Evolutionary conservation across 2,329 filamentous ascomycete species (phyloP), one percentile per base, ranked within the genome.

Genomic region (Thielaviopsis punctulata): DNA sequence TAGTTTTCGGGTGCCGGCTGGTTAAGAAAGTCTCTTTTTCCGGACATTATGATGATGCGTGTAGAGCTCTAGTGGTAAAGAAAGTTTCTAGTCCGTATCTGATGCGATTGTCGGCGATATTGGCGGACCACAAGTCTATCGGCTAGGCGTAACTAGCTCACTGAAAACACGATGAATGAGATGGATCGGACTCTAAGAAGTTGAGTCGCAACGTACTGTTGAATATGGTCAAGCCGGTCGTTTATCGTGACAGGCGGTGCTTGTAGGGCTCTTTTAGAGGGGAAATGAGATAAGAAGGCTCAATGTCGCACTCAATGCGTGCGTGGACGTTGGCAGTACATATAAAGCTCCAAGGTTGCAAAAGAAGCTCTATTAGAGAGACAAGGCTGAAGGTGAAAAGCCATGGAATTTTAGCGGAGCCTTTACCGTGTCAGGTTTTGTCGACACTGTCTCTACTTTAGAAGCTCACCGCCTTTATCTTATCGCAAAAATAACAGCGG

Each of bases 1-100:
- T 90, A 90, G 66, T 89, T 90, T 61, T 88, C 84, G 12, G 84
- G 84, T 52, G 84, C 84, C 56, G 84, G 82, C 67, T 94, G 88
- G 68, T 77, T 89, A 56, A 96, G 69, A 62, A 96, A 96, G 68
- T 95, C 88, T 62, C 77, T 76, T 71, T 87, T 83, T 61, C 66
- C 69, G 48, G 74, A 67, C 74, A 77, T 77, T n/a, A 57, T 47
- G 44, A 9, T 15, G 10, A 24, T 12, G 13, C 4, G 30, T 21
- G 18, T 47, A 19, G 44, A 18, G 23, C 47, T 23, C 15, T 41
- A 48, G 15, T 23, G 39, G 13, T 12, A n/a, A n/a, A n/a, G n/a
- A n/a, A n/a, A n/a, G n/a, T n/a, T n/a, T n/a, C 30, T 36, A 30
- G 36, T 23, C 43, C 10, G 43, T n/a, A n/a, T n/a, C n/a, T n/a